Base-by-base conservation (phyloP, 192 early-diverging fungal species). In the Jimgerdemannia lactiflua region DNA sequence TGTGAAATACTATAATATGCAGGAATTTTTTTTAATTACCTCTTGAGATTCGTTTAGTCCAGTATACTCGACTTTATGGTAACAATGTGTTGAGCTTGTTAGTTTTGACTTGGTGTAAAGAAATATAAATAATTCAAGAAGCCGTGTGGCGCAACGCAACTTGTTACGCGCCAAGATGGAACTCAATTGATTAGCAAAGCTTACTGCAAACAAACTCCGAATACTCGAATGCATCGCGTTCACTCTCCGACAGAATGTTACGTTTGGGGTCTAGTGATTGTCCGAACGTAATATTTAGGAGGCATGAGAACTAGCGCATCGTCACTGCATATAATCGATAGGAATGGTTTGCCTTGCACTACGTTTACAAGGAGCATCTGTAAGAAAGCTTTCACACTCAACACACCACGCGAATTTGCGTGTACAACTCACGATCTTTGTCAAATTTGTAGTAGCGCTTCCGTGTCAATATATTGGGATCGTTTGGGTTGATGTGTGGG, bases 41-140 rank as follows among this genome's bases (percentile, higher is more conserved):
- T 79, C 78, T 75, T 79, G 71, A 59, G 70, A n/a, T 43, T 75
- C 74, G 17, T 65, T 73, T 7, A 79, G 74, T 65, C 71, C 74
- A 71, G 71, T 70, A 54, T 75, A 79, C 40, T 75, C 78, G 14
- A 79, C 78, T 76, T 42, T 19, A 72, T 29, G 29, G 29, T 29
- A 29, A 29, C 29, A 29, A 29, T 29, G 29, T 29, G 29, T 29
- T 29, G 29, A 29, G 1, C 29, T 29, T 29, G 29, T 29, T 29
- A 29, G 29, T 29, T 29, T 29, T 1, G 29, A 29, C 29, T 29
- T 29, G 29, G 29, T 1, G 29, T 1, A 29, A n/a, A 29, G 29
- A 29, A 29, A 1, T 29, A 29, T 0, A 29, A 29, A 29, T 29
- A 29, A 29, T 29, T 29, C 29, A 29, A 29, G 29, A 29, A 29